Evolutionary conservation across 2,329 filamentous ascomycete genomes (phyloP).

Genomic region (Xylariales sp.): DNA sequence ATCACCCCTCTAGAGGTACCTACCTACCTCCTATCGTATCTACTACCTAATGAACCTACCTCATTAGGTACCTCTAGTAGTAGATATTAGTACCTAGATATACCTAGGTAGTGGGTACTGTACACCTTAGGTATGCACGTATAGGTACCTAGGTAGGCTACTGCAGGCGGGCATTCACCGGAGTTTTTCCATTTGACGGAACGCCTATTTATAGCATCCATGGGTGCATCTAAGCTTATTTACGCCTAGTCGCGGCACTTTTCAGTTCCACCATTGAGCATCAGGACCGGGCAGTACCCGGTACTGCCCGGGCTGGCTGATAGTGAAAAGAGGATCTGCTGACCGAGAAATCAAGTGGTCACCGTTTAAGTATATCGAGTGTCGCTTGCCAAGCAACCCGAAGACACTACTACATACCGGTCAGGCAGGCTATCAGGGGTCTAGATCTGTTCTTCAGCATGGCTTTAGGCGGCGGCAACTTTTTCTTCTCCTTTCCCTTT

Average conservation of each 20-base stretch:
- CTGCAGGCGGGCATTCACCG: too few relatives aligned
- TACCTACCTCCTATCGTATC: too few relatives aligned
- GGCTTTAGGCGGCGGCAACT: conserved; percentile 10
- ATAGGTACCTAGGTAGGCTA: background rate
- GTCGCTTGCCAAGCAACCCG: conserved; percentile 28
- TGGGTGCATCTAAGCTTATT: conserved; percentile 1
- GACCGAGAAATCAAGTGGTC: background rate
- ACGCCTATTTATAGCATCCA: conserved; percentile 22
- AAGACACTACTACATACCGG: conserved; percentile 1
- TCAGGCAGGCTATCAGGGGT: conserved; percentile 3
- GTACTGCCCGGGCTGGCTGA: background rate
- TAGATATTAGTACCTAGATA: too few relatives aligned
- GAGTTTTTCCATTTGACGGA: background rate
- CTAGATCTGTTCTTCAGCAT: conserved; percentile 12
- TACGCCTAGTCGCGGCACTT: conserved; percentile 25
- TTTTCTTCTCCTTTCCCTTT: background rate
- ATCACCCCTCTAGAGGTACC: too few relatives aligned
- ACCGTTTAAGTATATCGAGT: background rate
- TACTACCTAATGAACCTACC: too few relatives aligned
- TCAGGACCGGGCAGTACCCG: background rate
- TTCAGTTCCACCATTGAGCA: background rate
- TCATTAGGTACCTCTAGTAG: too few relatives aligned
- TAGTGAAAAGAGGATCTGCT: conserved; percentile 15
- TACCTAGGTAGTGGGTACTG: too few relatives aligned
- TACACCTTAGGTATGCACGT: background rate